These are phyloP conservation scores for Diospyros kaki DNA, from an alignment of 148 eudicot species.

Conservation along the genomic window DNA sequence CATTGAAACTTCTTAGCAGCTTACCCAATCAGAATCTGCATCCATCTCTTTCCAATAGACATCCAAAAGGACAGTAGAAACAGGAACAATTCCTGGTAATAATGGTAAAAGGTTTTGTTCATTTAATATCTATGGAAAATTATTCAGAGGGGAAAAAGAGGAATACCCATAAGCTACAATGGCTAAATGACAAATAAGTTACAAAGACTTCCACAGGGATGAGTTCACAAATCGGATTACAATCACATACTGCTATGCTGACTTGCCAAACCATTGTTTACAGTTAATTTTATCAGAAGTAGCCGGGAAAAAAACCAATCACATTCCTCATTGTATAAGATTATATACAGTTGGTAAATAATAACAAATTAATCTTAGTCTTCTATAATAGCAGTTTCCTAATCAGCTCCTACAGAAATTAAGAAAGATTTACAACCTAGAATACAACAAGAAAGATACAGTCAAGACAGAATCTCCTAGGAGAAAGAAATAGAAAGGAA, in stretches of 20 bases:
- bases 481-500: no score
- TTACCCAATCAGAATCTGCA: constrained; percentile 96
- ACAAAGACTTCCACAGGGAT: not conserved
- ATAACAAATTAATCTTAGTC: no score
- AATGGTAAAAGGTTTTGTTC: not conserved
- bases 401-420: no score
- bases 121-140: not conserved
- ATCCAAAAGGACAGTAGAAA: constrained; percentile 55
- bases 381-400: no score
- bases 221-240: not conserved
- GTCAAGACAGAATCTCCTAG: no score
- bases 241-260: not conserved
- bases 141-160: not conserved
- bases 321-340: no score
- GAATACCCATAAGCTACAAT: not conserved
- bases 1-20: constrained; percentile 12
- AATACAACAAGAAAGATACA: no score
- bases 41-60: constrained; percentile 81
- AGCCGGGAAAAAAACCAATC: no score
- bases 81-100: constrained; percentile 68
- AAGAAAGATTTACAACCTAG: no score
- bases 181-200: not conserved
- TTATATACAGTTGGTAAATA: no score
- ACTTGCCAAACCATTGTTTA: not conserved
- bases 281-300: not conserved